Evolutionary conservation across 345 rosid genomes (phyloP).

Genomic region (Hypericum perforatum): DNA sequence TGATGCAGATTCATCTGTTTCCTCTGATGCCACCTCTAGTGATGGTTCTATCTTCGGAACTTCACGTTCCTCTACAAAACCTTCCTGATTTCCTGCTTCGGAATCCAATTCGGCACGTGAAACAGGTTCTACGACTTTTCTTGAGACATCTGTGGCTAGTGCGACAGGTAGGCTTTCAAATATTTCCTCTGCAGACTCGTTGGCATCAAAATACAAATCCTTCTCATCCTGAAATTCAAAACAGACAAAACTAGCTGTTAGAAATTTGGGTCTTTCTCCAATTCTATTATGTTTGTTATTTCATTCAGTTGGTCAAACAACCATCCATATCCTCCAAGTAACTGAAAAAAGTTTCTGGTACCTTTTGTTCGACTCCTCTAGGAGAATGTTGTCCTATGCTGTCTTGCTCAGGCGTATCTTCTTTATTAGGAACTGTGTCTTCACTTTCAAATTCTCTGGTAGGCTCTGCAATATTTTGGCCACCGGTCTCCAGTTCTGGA

Average conservation of each 20-base stretch:
- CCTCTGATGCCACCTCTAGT: too few relatives aligned
- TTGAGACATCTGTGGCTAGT: constrained; percentile 9
- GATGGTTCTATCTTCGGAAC: too few relatives aligned
- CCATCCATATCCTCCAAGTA: constrained; percentile 4
- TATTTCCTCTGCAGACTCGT: background rate
- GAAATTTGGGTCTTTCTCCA: constrained; percentile 7
- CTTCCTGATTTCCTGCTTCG: too few relatives aligned
- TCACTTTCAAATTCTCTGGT: constrained; percentile 2
- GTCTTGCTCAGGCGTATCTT: constrained; percentile 7
- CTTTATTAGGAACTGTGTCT: background rate
- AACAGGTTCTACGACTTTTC: too few relatives aligned
- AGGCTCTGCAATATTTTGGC: constrained; percentile 7
- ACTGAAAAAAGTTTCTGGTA: constrained; percentile 10
- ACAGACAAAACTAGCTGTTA: constrained; percentile 13
- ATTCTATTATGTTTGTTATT: background rate
- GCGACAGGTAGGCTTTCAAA: constrained; percentile 5
- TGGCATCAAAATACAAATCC: constrained; percentile 7
- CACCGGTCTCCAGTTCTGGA: constrained; percentile 14
- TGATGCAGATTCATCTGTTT: too few relatives aligned
- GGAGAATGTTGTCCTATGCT: constrained; percentile 2
- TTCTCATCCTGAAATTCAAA: constrained; percentile 10
- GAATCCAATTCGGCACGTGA: too few relatives aligned
- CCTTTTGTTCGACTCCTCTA: constrained; percentile 13
- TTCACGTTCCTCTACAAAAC: too few relatives aligned
- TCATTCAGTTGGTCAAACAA: constrained; percentile 5